Evolutionary conservation across 2,329 filamentous ascomycete genomes (phyloP).

Genomic region (Phialophora expanda): DNA sequence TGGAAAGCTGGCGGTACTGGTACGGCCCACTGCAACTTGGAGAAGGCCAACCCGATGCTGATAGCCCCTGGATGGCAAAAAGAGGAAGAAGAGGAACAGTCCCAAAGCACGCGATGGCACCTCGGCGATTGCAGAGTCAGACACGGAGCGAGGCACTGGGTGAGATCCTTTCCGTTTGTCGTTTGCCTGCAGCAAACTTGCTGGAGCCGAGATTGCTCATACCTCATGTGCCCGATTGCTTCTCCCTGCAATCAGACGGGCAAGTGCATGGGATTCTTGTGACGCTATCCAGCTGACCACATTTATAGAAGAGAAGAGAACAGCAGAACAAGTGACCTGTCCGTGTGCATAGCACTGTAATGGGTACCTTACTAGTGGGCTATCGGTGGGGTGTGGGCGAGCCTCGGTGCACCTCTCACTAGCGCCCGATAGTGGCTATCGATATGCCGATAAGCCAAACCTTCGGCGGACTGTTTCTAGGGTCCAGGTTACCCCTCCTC

Average conservation of each 20-base stretch:
- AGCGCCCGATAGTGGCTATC: conserved; percentile 8
- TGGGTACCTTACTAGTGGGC: background rate
- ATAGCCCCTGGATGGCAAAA: conserved; percentile 14
- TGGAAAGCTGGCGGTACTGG: background rate
- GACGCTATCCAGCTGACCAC: background rate
- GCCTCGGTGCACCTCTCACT: background rate
- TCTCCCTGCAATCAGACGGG: background rate
- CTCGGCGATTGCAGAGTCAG: background rate
- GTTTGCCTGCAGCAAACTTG: background rate
- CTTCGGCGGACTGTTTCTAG: background rate
- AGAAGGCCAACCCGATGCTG: background rate
- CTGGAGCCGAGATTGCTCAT: background rate
- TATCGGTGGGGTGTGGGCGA: background rate
- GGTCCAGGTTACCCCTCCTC: background rate
- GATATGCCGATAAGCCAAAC: conserved; percentile 24
- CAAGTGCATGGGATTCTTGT: background rate
- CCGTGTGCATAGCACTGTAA: background rate
- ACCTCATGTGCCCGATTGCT: background rate
- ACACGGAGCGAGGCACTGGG: background rate
- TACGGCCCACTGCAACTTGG: conserved; percentile 5
- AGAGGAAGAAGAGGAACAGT: background rate
- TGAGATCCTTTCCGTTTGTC: background rate
- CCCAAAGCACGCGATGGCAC: conserved; percentile 23
- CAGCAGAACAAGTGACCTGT: background rate
- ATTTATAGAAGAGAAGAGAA: background rate